Evolutionary conservation across 2,329 filamentous ascomycete species (phyloP).

Genomic region (Leptographium radiaticola): DNA sequence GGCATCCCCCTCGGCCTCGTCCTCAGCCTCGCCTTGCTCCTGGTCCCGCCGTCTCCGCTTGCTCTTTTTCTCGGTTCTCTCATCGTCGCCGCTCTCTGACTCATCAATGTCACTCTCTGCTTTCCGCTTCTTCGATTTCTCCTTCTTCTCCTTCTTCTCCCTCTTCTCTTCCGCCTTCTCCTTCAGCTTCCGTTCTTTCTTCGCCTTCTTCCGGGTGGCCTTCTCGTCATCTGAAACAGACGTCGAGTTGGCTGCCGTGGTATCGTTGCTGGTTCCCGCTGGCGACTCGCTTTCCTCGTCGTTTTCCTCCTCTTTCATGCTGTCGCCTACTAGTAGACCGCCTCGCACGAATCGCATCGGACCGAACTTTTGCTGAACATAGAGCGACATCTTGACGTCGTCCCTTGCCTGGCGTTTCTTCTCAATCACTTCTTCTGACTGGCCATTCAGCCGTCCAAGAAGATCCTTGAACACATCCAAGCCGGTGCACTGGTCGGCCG

Average conservation of each 20-base stretch:
- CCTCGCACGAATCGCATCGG: conserved; percentile 76
- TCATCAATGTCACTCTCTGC: conserved; percentile 17
- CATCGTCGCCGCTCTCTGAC: conserved; percentile 23
- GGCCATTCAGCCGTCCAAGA: conserved; percentile 80
- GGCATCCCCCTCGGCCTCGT: conserved; percentile 11
- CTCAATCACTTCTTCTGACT: conserved; percentile 58
- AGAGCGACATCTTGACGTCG: conserved; percentile 58
- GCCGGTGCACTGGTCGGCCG: conserved; percentile 68
- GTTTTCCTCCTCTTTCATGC: conserved; percentile 30
- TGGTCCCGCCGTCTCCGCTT: conserved; percentile 26
- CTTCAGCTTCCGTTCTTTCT: conserved; percentile 29
- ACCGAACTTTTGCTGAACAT: conserved; percentile 64
- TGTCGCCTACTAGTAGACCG: conserved; percentile 53
- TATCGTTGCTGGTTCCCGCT: conserved; percentile 12
- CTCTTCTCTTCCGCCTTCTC: conserved; percentile 26
- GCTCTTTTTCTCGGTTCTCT: conserved; percentile 16
- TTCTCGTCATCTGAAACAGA: conserved; percentile 4
- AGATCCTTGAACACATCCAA: conserved; percentile 78
- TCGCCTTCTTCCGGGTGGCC: conserved; percentile 6
- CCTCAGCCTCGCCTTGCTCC: conserved; percentile 21
- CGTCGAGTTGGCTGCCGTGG: conserved; percentile 7
- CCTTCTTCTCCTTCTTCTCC: conserved; percentile 24
- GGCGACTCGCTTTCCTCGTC: background rate
- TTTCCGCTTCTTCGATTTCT: conserved; percentile 38
- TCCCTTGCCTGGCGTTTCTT: conserved; percentile 56